Evolutionary conservation across 257 asterid species (phyloP).

Genomic region (Phtheirospermum japonicum): DNA sequence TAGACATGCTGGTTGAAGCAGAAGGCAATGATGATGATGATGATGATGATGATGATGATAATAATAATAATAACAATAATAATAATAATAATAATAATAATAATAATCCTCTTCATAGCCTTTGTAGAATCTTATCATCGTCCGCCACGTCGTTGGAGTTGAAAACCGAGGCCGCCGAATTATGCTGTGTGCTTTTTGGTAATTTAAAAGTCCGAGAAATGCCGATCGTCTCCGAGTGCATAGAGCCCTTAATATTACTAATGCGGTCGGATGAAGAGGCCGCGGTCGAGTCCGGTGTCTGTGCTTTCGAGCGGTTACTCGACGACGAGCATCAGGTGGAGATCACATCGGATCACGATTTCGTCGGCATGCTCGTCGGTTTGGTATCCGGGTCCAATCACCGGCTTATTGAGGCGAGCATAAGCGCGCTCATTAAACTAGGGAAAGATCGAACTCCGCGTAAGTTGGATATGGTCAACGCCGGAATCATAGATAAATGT

Average conservation of each 20-base stretch:
- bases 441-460: slow-evolving; percentile 89
- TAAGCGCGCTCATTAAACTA: slow-evolving; percentile 70
- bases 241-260: slow-evolving; percentile 62
- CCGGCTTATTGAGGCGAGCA: slow-evolving; percentile 73
- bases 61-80: not conserved
- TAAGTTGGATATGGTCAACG: slow-evolving; percentile 85
- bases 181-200: slow-evolving; percentile 62
- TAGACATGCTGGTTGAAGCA: slow-evolving; percentile 57
- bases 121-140: slow-evolving; percentile 55
- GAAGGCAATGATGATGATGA: slow-evolving; percentile 52
- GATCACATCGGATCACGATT: slow-evolving; percentile 53
- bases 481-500: slow-evolving; percentile 78
- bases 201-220: slow-evolving; percentile 51
- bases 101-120: slow-evolving; percentile 49
- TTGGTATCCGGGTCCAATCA: slow-evolving; percentile 70
- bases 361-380: slow-evolving; percentile 60
- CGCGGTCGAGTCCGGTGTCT: slow-evolving; percentile 68
- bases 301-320: slow-evolving; percentile 77
- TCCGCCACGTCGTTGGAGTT: slow-evolving; percentile 50
- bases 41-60: too few relatives aligned
- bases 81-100: too few relatives aligned
- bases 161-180: slow-evolving; percentile 71
- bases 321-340: slow-evolving; percentile 74
- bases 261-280: slow-evolving; percentile 60
- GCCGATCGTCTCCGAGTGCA: slow-evolving; percentile 52